Conservation (phyloP, 2,329 filamentous ascomycete species). For the Dothistroma septosporum region DNA sequence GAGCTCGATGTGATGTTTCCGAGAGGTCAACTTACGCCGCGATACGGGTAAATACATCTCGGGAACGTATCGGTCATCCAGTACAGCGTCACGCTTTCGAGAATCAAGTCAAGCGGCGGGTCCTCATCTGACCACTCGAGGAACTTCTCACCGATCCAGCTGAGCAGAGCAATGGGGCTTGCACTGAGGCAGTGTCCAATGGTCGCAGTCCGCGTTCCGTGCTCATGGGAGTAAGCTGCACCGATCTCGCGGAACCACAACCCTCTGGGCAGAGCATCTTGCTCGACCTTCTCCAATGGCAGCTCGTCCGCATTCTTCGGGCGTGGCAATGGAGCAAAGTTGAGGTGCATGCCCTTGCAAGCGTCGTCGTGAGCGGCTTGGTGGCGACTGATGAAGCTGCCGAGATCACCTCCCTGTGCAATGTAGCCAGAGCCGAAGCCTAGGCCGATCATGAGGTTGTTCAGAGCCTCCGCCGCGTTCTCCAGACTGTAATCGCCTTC, state of each 20-base stretch:
- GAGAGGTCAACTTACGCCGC: conserved; percentile 21
- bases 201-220: conserved; percentile 54
- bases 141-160: conserved; percentile 57
- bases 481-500: conserved; percentile 41
- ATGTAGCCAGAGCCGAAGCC: conserved; percentile 50
- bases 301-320: conserved; percentile 25
- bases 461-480: conserved; percentile 43
- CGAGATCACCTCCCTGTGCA: conserved; percentile 54
- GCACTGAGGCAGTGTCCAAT: conserved; percentile 53
- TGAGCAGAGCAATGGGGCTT: conserved; percentile 54
- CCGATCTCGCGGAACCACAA: conserved; percentile 42
- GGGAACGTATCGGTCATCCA: conserved; percentile 52
- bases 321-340: conserved; percentile 22
- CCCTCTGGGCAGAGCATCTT: conserved; percentile 37
- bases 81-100: conserved; percentile 49
- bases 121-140: conserved; percentile 49
- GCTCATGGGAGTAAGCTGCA: conserved; percentile 49
- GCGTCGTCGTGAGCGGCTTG: conserved; percentile 29
- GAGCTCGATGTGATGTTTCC: neutral
- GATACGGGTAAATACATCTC: conserved; percentile 49
- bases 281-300: conserved; percentile 34
- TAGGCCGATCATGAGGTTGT: conserved; percentile 49
- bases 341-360: conserved; percentile 28
- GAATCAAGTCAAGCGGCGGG: conserved; percentile 41
- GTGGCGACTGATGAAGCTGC: conserved; percentile 40